These are phyloP conservation scores for Erysimum cheiri DNA, from an alignment of 441 rosid species.

Conservation along the genomic window DNA sequence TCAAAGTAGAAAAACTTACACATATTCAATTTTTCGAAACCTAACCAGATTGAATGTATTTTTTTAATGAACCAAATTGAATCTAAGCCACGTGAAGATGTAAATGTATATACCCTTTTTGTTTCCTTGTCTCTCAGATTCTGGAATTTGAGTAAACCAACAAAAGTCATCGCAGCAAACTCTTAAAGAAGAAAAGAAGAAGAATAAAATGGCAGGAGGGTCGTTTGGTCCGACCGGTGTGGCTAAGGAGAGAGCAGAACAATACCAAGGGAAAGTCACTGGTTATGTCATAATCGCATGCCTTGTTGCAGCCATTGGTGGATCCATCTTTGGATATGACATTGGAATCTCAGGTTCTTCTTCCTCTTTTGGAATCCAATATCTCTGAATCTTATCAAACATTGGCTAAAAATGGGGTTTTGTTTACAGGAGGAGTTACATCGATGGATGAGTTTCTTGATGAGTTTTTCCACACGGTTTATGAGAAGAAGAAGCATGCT, in stretches of 20 bases:
- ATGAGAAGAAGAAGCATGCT: conserved; percentile 64
- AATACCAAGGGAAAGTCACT: conserved; percentile 79
- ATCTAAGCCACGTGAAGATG: conserved; percentile 33
- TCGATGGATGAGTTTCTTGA: conserved; percentile 84
- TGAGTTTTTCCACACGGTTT: conserved; percentile 71
- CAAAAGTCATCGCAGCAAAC: conserved; percentile 9
- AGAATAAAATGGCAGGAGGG: conserved; percentile 76
- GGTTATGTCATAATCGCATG: conserved; percentile 68
- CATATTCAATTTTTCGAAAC: not conserved
- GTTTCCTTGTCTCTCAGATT: conserved; percentile 27
- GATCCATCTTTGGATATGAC: conserved; percentile 90
- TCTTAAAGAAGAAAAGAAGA: not conserved
- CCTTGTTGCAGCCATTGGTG: conserved; percentile 80
- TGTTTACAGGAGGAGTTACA: conserved; percentile 81
- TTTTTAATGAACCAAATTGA: not conserved
- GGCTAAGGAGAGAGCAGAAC: conserved; percentile 83
- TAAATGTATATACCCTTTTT: conserved; percentile 1
- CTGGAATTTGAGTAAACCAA: not conserved
- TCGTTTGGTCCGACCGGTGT: conserved; percentile 74
- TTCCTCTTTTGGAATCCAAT: not conserved
- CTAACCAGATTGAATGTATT: not conserved
- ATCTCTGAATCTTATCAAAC: not conserved
- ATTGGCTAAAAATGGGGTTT: conserved; percentile 17
- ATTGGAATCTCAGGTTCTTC: conserved; percentile 82
- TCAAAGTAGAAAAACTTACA: not conserved